Evolutionary conservation across 176 grass and related monocot species (phyloP).

Genomic region (Alloteropsis semialata): DNA sequence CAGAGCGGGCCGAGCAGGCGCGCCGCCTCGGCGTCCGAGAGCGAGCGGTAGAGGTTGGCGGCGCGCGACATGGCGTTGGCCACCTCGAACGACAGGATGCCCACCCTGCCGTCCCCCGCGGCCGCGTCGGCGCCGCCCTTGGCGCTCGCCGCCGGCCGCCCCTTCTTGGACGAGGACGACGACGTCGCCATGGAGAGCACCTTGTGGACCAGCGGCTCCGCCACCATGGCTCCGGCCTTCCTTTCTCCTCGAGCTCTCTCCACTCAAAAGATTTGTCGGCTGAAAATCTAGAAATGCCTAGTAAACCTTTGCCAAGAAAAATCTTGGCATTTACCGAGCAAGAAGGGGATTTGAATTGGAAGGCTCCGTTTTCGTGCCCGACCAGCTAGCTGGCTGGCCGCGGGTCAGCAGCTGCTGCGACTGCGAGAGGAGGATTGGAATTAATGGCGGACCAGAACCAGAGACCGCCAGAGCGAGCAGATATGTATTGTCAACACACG

Average conservation of each 20-base stretch:
- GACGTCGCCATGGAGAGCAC: slow-evolving; percentile 60
- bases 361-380: background rate
- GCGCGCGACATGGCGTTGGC: slow-evolving; percentile 90
- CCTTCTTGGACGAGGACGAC: slow-evolving; percentile 61
- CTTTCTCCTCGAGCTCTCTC: background rate
- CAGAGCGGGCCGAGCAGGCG: slow-evolving; percentile 44
- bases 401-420: background rate
- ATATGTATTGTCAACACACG: slow-evolving; percentile 13
- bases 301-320: background rate
- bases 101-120: slow-evolving; percentile 34
- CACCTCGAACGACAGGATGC: slow-evolving; percentile 89
- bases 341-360: slow-evolving; percentile 3
- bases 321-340: background rate
- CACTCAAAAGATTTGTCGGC: background rate
- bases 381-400: background rate
- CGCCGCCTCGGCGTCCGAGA: slow-evolving; percentile 68
- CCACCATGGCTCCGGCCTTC: slow-evolving; percentile 39
- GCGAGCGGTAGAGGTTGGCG: slow-evolving; percentile 70
- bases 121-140: background rate
- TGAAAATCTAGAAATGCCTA: background rate
- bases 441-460: slow-evolving; percentile 34
- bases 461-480: slow-evolving; percentile 15
- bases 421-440: background rate
- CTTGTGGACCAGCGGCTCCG: slow-evolving; percentile 71
- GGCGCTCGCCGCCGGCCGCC: background rate